Base-by-base conservation (phyloP, 2,329 filamentous ascomycete species). In the Venturia nashicola region DNA sequence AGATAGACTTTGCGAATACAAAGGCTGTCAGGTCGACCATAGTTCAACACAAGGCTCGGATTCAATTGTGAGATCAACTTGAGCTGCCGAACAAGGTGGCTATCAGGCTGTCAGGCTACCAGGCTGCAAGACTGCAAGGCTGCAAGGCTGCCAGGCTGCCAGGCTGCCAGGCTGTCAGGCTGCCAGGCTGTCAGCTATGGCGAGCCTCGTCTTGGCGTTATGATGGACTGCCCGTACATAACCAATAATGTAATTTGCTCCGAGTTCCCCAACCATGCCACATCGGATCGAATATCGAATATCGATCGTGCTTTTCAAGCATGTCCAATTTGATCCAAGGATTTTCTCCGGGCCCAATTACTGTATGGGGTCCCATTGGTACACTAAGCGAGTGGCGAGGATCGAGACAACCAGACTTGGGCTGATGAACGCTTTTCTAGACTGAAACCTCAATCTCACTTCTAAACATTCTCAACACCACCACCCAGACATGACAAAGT, bases 1-100 rank as follows among this genome's bases (percentile, higher is more conserved):
- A 60, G 36, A 60, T 60, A 60, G 59, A 60, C 55, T 60, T 42
- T 44, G 36, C 39, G 20, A 60, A 42, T 43, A 27, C n/a, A 18
- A 44, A 42, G 39, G 18, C 23, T n/a, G 59, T 60, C 59, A 44
- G 59, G 51, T 57, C 51, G 51, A 36, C 51, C 51, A 57, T 57
- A 11, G 12, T 57, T 57, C 2, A 36, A 12, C n/a, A 34, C 18
- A n/a, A 18, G 20, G 6, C 5, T 39, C 11, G 1, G 36, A 39
- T 39, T 39, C 36, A 11, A 11, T 11, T 39, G 36, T 39, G 36
- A 39, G 27, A 27, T 27, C 27, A 27, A 27, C 27, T 27, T 27
- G 27, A 27, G 27, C 27, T 27, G 27, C 4, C 27, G 2, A 27
- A 27, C 27, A 27, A 4, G 27, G 27, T 27, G 27, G 27, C 2